Conservation (phyloP, 2,329 filamentous ascomycete genomes). For the Neoscytalidium dimidiatum region DNA sequence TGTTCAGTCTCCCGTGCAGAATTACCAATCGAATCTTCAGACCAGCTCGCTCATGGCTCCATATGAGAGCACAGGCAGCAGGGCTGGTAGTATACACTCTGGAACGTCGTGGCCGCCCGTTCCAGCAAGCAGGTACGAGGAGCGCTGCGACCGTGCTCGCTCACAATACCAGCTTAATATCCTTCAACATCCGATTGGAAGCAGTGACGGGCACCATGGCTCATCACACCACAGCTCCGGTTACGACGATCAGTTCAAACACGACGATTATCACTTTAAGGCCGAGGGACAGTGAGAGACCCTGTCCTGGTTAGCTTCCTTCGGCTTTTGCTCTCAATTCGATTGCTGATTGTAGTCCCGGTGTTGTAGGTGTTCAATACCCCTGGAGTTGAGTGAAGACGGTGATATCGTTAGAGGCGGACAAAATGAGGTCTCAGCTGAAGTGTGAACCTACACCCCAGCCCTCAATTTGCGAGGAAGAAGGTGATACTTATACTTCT, state of each 20-base stretch:
- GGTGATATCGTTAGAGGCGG: too few species aligned
- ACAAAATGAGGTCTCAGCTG: too few species aligned
- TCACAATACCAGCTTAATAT: not conserved
- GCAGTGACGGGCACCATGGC: not conserved
- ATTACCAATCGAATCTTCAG: not conserved
- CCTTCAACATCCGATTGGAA: not conserved
- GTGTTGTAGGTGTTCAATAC: not conserved
- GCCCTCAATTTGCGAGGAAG: not conserved
- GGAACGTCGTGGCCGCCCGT: not conserved
- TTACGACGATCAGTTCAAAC: slow-evolving; percentile 4
- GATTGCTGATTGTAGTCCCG: not conserved
- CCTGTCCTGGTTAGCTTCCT: not conserved
- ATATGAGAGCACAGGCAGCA: not conserved
- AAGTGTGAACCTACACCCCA: not conserved
- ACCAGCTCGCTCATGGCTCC: not conserved
- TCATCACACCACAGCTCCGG: not conserved
- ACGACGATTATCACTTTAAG: slow-evolving; percentile 2
- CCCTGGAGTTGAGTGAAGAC: not conserved
- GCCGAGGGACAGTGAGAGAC: not conserved
- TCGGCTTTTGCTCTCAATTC: not conserved
- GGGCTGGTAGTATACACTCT: not conserved
- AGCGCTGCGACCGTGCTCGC: not conserved
- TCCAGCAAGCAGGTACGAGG: not conserved
- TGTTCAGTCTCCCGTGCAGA: slow-evolving; percentile 1
- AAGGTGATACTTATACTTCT: not conserved